Conservation (phyloP, 495 filamentous ascomycete species). For the Daldinia bambusicola region DNA sequence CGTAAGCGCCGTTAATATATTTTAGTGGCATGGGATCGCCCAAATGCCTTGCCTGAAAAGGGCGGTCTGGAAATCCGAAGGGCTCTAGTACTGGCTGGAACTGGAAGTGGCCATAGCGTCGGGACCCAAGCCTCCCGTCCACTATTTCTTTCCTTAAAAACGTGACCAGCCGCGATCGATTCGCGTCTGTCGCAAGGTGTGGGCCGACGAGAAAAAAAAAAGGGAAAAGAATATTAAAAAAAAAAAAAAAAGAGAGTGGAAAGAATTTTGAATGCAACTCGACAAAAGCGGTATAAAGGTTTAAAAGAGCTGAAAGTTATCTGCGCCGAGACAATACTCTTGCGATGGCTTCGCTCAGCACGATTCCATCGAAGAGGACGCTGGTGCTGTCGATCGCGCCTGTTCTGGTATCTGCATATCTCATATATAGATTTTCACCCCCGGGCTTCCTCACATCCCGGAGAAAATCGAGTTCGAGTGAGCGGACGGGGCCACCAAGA, state of each 20-base stretch:
- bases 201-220: slow-evolving; percentile 6
- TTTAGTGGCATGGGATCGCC: slow-evolving; percentile 6
- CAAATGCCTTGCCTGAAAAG: slow-evolving; percentile 20
- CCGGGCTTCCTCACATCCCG: not conserved
- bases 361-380: slow-evolving; percentile 26
- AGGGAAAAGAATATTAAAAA: not conserved
- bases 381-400: slow-evolving; percentile 35
- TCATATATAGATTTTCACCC: slow-evolving; percentile 36
- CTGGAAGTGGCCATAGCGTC: slow-evolving; percentile 23
- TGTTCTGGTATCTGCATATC: slow-evolving; percentile 32
- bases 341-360: slow-evolving; percentile 15
- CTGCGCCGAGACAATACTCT: not conserved
- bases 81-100: not conserved
- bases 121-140: slow-evolving; percentile 18
- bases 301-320: not conserved
- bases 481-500: slow-evolving; percentile 22
- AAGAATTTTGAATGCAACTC: not conserved
- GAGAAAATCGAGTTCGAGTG: slow-evolving; percentile 8
- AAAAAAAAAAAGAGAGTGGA: not conserved
- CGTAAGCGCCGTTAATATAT: slow-evolving; percentile 27
- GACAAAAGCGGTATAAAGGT: not conserved
- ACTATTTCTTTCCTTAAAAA: slow-evolving; percentile 29
- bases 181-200: slow-evolving; percentile 1
- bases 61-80: slow-evolving; percentile 24
- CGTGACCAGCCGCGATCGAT: slow-evolving; percentile 23